Evolutionary conservation across 345 rosid species (phyloP).

Genomic region (Cardamine resedifolia): DNA sequence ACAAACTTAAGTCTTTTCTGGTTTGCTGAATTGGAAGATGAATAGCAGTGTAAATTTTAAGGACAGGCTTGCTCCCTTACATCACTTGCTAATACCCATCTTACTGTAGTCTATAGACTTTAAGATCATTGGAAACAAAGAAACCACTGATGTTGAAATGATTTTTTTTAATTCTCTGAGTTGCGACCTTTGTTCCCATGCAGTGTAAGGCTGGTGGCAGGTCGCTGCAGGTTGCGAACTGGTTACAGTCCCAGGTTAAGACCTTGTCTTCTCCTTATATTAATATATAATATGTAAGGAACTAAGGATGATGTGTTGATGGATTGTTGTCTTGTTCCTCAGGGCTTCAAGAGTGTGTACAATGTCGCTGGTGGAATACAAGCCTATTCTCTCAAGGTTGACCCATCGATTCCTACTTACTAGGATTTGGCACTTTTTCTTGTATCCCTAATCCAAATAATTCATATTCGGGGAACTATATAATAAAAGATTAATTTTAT

Average conservation of each 20-base stretch:
- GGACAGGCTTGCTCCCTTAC: not conserved
- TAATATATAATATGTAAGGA: too few species aligned
- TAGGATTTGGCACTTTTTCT: not conserved
- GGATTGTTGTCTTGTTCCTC: conserved; percentile 25
- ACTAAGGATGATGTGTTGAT: not conserved
- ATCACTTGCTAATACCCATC: not conserved
- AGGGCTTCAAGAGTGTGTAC: conserved; percentile 80
- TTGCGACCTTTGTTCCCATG: conserved; percentile 3
- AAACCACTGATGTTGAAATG: not conserved
- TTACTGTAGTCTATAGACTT: not conserved
- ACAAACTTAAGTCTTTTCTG: not conserved
- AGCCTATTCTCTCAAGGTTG: conserved; percentile 68
- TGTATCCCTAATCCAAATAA: not conserved
- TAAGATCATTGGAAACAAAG: not conserved
- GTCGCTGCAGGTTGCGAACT: conserved; percentile 80
- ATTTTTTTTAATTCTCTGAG: not conserved
- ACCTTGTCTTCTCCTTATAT: not conserved
- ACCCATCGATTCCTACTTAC: conserved; percentile 78
- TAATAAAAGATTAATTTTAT: conserved; percentile 5
- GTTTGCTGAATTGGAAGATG: not conserved
- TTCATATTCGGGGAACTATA: not conserved
- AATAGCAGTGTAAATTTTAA: not conserved
- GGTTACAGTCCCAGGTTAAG: conserved; percentile 82
- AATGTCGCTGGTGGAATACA: conserved; percentile 84
- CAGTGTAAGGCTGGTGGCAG: conserved; percentile 94